phyloP scores from a whole-genome alignment of 805 yeast species.

The Kuraishia ogatae region DNA sequence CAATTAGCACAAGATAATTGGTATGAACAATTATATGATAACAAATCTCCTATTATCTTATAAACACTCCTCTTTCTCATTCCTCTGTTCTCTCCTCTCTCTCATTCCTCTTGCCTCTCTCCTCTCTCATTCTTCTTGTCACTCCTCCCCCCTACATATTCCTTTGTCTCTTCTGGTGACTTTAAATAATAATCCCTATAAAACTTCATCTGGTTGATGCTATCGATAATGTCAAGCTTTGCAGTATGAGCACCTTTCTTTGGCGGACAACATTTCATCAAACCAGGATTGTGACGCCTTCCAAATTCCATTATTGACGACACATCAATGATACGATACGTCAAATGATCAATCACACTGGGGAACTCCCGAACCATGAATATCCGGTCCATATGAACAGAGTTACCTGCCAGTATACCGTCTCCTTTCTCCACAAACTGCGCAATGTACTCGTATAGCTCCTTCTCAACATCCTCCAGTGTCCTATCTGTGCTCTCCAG shows the following conservation, averaged over 20 bases:
- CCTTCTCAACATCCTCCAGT: slow-evolving; percentile 51
- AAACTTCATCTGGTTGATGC: slow-evolving; percentile 78
- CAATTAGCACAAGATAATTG: no score
- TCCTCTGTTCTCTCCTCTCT: no score
- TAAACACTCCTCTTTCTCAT: no score
- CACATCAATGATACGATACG: slow-evolving; percentile 84
- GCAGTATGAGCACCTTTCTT: slow-evolving; percentile 82
- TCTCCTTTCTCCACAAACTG: slow-evolving; percentile 41
- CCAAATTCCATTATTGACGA: slow-evolving; percentile 80
- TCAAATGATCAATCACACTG: slow-evolving; percentile 44
- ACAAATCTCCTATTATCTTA: no score
- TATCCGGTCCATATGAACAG: slow-evolving; percentile 84
- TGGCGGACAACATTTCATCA: slow-evolving; percentile 48
- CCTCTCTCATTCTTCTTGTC: no score
- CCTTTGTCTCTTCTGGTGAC: neutral
- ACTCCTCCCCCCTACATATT: neutral
- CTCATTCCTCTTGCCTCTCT: no score
- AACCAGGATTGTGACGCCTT: slow-evolving; percentile 60
- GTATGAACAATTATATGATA: no score
- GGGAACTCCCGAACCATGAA: slow-evolving; percentile 86
- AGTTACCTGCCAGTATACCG: slow-evolving; percentile 84
- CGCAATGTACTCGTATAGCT: slow-evolving; percentile 53
- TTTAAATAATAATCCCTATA: slow-evolving; percentile 57
- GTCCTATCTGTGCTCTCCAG: slow-evolving; percentile 43
- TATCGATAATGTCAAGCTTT: slow-evolving; percentile 76